Conservation (phyloP, 495 filamentous ascomycete genomes). For the Apodospora peruviana region DNA sequence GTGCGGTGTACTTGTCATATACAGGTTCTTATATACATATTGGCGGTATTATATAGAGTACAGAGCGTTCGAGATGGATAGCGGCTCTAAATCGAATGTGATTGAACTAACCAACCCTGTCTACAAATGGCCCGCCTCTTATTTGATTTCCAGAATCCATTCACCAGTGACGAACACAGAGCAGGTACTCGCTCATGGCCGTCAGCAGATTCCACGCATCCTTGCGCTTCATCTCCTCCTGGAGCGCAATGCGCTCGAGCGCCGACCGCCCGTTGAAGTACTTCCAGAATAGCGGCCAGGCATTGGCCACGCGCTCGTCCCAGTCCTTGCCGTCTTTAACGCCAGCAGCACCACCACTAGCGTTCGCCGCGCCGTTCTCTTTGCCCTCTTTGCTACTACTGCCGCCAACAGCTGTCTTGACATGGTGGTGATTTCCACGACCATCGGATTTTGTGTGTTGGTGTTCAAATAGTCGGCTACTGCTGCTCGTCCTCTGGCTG, state of each 20-base stretch:
- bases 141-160: not conserved
- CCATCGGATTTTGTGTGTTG: not conserved
- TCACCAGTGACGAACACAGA: constrained; percentile 55
- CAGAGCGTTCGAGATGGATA: too few relatives aligned
- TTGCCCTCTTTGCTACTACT: not conserved
- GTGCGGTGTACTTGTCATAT: too few relatives aligned
- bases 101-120: too few relatives aligned
- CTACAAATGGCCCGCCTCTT: too few relatives aligned
- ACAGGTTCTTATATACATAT: too few relatives aligned
- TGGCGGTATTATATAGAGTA: too few relatives aligned
- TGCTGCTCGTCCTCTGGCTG: not conserved
- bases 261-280: constrained; percentile 88
- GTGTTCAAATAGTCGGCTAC: too few relatives aligned
- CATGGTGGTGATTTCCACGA: not conserved
- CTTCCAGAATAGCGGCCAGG: constrained; percentile 55
- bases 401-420: not conserved
- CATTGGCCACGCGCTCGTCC: constrained; percentile 39
- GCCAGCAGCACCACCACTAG: not conserved
- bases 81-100: too few relatives aligned
- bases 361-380: not conserved
- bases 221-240: constrained; percentile 81
- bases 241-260: constrained; percentile 76
- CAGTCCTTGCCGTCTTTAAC: constrained; percentile 18
- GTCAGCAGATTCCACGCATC: constrained; percentile 64
- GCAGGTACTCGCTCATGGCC: constrained; percentile 53